phyloP scores from a whole-genome alignment of 2,329 filamentous ascomycete genomes.

The Arthrobotrys musiformis region DNA sequence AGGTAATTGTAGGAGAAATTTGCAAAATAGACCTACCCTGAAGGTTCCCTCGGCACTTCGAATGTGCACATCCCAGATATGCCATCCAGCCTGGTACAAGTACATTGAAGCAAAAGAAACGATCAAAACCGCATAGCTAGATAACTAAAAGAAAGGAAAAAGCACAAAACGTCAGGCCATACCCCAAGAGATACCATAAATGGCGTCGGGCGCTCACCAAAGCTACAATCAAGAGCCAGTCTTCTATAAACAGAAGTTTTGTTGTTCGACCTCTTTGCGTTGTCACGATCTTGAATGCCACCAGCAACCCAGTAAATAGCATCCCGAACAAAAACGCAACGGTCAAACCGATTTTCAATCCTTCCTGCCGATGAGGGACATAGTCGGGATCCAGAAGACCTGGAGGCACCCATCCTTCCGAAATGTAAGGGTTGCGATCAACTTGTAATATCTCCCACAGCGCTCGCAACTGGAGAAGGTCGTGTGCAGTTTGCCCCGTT shows the following conservation, averaged over 20 bases:
- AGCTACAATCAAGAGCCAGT: constrained; percentile 45
- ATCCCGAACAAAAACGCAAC: constrained; percentile 44
- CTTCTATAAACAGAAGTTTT: constrained; percentile 35
- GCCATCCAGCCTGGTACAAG: constrained; percentile 45
- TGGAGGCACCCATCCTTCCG: constrained; percentile 38
- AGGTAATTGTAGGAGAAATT: neutral
- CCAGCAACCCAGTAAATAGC: constrained; percentile 26
- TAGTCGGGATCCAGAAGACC: constrained; percentile 29
- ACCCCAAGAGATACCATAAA: neutral
- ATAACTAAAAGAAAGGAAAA: constrained; percentile 7
- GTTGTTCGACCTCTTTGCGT: constrained; percentile 41
- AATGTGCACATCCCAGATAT: constrained; percentile 53
- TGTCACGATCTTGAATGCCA: constrained; percentile 42
- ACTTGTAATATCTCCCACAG: constrained; percentile 49
- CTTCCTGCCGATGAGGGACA: constrained; percentile 29
- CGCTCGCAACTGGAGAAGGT: constrained; percentile 31
- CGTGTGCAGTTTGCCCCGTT: constrained; percentile 43
- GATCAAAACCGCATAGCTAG: constrained; percentile 37
- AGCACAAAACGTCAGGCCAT: neutral
- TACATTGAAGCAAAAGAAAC: constrained; percentile 38
- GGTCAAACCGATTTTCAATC: constrained; percentile 41
- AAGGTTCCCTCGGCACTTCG: constrained; percentile 45
- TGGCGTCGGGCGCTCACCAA: constrained; percentile 12
- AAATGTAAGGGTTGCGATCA: constrained; percentile 39
- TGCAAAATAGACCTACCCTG: constrained; percentile 8